Percentiles rank a stretch among this genome's conserved stretches.
Evolutionary conservation across 257 asterid genomes (phyloP).

Genomic region (Rhazya stricta): DNA sequence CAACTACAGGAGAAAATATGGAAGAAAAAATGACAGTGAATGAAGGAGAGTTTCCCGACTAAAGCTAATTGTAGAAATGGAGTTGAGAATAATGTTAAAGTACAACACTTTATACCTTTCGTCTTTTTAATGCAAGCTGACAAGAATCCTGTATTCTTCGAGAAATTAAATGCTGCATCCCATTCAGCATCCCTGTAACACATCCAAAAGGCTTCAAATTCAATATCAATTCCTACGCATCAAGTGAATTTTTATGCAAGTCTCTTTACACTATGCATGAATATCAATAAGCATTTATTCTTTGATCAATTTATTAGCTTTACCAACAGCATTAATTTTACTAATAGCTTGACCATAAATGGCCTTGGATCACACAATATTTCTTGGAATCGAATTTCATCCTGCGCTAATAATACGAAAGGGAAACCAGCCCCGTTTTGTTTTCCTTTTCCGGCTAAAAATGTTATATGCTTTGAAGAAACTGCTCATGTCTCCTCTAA

Average conservation of each 20-base stretch:
- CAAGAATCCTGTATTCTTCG: constrained; percentile 57
- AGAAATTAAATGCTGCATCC: constrained; percentile 75
- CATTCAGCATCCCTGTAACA: constrained; percentile 70
- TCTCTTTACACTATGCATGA: background rate
- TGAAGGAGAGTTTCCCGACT: background rate
- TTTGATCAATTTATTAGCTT: background rate
- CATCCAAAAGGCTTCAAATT: constrained; percentile 14
- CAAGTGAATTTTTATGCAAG: background rate
- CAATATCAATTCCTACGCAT: background rate
- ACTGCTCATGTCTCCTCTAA: background rate
- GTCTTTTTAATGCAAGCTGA: constrained; percentile 45
- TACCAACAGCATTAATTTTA: background rate
- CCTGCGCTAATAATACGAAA: background rate
- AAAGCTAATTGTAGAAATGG: background rate
- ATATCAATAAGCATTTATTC: background rate
- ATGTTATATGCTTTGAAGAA: background rate
- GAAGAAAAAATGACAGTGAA: background rate
- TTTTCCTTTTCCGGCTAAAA: background rate
- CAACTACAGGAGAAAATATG: background rate
- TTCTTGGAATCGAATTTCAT: background rate
- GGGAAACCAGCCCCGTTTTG: background rate
- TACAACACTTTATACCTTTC: constrained; percentile 31
- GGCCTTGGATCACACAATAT: background rate
- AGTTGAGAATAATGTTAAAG: background rate
- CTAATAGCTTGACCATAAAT: background rate